A percentile compares a stretch with the other conserved stretches of the same genome.
Evolutionary conservation across 371 early-diverging fungal genomes (phyloP).

Genomic region (Umbelopsis sp.): DNA sequence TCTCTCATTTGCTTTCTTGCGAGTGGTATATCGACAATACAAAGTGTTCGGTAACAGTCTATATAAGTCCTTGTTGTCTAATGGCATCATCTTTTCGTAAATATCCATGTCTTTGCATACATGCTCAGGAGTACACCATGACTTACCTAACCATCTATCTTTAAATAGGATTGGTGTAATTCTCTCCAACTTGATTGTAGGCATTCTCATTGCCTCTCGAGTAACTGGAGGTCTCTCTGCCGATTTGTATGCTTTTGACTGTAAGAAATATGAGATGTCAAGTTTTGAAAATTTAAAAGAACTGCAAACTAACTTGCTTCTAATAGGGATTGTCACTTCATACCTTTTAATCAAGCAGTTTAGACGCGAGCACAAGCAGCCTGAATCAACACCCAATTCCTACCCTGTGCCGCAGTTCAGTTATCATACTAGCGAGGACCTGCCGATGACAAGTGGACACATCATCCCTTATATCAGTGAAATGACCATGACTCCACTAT

Average conservation of each 20-base stretch:
- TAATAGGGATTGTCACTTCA: not conserved
- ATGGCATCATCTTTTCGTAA: slow-evolving; percentile 49
- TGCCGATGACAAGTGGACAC: not conserved
- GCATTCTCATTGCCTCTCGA: slow-evolving; percentile 40
- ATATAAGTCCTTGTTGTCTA: slow-evolving; percentile 39
- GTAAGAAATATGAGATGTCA: slow-evolving; percentile 26
- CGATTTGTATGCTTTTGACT: slow-evolving; percentile 50
- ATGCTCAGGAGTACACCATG: not conserved
- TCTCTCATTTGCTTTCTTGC: slow-evolving; percentile 42
- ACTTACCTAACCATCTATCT: not conserved
- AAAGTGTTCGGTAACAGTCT: slow-evolving; percentile 38
- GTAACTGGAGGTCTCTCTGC: slow-evolving; percentile 43
- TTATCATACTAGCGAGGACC: not conserved
- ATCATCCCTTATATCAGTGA: not conserved
- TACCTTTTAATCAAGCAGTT: slow-evolving; percentile 11
- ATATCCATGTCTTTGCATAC: not conserved
- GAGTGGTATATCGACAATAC: slow-evolving; percentile 44
- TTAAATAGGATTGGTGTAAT: slow-evolving; percentile 44
- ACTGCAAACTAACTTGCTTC: not conserved
- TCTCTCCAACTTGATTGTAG: slow-evolving; percentile 38
- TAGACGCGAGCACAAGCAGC: not conserved
- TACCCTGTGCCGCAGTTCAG: not conserved
- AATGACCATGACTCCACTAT: not conserved
- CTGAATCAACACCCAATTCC: not conserved
- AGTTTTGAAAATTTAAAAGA: not conserved